A percentile compares a stretch with the other conserved stretches of the same genome.
These are phyloP conservation scores for Copromyces sp. DNA, from an alignment of 495 filamentous ascomycete species.

Conservation along the genomic window DNA sequence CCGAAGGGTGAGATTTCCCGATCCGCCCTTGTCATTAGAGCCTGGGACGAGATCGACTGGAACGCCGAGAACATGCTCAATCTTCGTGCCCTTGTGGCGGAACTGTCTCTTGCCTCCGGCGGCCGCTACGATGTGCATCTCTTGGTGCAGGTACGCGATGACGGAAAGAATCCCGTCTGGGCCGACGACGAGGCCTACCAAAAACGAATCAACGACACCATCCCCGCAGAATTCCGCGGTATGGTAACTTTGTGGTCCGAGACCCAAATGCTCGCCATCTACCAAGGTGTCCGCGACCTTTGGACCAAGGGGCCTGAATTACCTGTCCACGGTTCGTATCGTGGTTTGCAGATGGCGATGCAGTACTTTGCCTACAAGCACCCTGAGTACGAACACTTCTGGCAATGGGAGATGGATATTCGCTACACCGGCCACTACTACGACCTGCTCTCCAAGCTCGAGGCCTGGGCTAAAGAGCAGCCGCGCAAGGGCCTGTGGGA, in stretches of 20 bases:
- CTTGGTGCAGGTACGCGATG: constrained; percentile 64
- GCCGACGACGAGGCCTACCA: constrained; percentile 49
- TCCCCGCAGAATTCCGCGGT: constrained; percentile 80
- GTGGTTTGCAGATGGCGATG: constrained; percentile 84
- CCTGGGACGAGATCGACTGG: constrained; percentile 64
- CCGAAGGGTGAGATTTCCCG: constrained; percentile 33
- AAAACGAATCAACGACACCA: constrained; percentile 49
- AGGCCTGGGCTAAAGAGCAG: constrained; percentile 67
- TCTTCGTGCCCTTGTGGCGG: constrained; percentile 64
- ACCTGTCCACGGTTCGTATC: constrained; percentile 83
- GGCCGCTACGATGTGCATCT: constrained; percentile 75
- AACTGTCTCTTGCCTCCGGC: constrained; percentile 64
- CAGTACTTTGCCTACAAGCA: constrained; percentile 86
- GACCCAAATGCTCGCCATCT: constrained; percentile 79
- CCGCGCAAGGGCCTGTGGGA: constrained; percentile 92
- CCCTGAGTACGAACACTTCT: constrained; percentile 89
- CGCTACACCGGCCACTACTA: constrained; percentile 96
- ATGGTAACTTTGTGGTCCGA: constrained; percentile 89
- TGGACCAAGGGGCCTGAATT: constrained; percentile 53
- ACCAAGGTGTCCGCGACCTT: constrained; percentile 69
- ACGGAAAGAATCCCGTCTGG: constrained; percentile 53
- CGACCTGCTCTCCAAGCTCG: constrained; percentile 69
- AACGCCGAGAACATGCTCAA: constrained; percentile 58
- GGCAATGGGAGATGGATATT: constrained; percentile 99
- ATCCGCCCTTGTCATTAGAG: constrained; percentile 64